Base-by-base conservation (phyloP, 768 basidiomycete species). In the Russula sp. region DNA sequence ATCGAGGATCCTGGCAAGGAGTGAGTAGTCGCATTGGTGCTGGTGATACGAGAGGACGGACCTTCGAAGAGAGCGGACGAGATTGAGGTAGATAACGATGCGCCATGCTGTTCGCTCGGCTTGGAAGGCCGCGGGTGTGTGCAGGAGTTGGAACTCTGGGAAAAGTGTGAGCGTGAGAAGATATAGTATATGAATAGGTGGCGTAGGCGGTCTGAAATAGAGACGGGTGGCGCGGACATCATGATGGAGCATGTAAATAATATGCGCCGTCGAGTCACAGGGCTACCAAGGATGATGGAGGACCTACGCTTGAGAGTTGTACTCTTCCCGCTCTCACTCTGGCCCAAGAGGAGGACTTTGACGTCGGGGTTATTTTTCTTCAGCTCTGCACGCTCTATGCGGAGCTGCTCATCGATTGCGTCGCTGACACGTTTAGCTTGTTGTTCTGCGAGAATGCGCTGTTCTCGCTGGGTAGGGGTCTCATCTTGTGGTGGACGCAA, bases 241-340 rank as follows among this genome's bases (percentile, higher is more conserved):
- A 40, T 27, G 27, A 27, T 27, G 27, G 16, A 40, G 40, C 40
- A 44, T 44, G 9, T 9, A 44, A 7, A 37, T 37, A 37, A 7
- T 44, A 16, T 6, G n/a, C 45, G 10, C n/a, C 7, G 1, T 4
- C 13, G 1, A 20, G 16, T 48, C 11, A 48, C 47, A 27, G 9
- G 27, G 22, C 22, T 20, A 48, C 5, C 27, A 11, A 48, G 27
- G 7, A 13, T 42, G 32, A 59, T 44, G 22, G 40, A 27, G n/a
- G 2, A 85, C 89, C 83, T 79, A 91, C 90, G 90, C 77, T 91
- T 91, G 69, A 92, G 79, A 8, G 89, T 90, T 9, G 91, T 93
- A 71, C 88, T 90, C 79, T 92, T 93, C 45, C 90, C 91, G 70
- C 88, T 91, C 79, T 92, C 90, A 65, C 90, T 91, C 80, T 93